A percentile compares a stretch with the other conserved stretches of the same genome.
Evolutionary conservation across 2,329 filamentous ascomycete species (phyloP).

Genomic region (Fusarium burgessii): DNA sequence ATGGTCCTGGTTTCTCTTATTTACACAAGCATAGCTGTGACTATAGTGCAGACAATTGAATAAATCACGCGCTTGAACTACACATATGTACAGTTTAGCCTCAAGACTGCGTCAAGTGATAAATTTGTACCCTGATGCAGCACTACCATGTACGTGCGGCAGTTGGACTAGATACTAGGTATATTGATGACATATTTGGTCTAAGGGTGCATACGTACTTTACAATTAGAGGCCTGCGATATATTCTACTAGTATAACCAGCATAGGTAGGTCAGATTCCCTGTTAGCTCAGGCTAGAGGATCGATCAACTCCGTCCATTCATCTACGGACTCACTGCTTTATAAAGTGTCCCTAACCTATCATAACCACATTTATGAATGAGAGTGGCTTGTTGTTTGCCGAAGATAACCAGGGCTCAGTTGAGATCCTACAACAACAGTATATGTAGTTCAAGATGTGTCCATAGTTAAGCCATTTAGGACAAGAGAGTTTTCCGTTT

Average conservation of each 20-base stretch:
- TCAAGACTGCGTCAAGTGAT: background rate
- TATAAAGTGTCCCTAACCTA: no score
- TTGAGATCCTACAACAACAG: background rate
- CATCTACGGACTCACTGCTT: no score
- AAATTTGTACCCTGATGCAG: background rate
- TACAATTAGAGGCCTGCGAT: background rate
- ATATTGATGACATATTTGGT: background rate
- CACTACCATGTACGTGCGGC: background rate
- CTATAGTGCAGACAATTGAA: background rate
- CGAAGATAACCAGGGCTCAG: background rate
- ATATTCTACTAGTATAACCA: background rate
- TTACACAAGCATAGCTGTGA: background rate
- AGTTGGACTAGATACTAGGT: background rate
- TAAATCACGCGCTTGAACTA: no score
- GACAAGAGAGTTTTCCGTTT: no score
- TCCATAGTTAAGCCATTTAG: background rate
- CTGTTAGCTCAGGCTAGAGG: background rate
- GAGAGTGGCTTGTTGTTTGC: background rate
- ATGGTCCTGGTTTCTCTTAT: background rate
- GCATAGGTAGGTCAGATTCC: background rate
- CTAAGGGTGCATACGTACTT: background rate
- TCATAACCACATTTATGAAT: no score
- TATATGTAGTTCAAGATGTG: background rate
- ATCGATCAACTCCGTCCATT: background rate
- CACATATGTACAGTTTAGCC: background rate